phyloP scores from a whole-genome alignment of 2,329 filamentous ascomycete species.

The Pestalotiopsis sp. region DNA sequence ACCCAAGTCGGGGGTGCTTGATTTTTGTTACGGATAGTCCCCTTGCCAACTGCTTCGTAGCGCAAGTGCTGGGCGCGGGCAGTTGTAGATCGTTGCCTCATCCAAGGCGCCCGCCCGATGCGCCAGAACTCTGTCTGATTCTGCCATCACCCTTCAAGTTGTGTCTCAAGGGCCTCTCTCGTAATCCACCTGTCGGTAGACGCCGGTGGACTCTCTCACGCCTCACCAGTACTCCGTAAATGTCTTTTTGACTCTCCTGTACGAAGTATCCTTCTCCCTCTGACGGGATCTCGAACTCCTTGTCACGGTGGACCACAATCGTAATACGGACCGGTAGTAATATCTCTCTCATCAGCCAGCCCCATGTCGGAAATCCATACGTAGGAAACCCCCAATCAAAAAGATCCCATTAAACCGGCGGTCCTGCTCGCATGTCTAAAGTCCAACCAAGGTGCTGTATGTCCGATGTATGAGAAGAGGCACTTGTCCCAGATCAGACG shows the following conservation, averaged over 20 bases:
- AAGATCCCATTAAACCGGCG: conserved; percentile 3
- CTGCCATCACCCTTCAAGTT: not conserved
- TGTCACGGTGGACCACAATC: not conserved
- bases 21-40: not conserved
- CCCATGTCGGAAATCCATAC: not conserved
- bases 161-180: no score
- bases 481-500: not conserved
- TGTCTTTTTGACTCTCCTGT: no score
- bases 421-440: not conserved
- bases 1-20: not conserved
- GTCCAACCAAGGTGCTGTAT: not conserved
- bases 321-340: not conserved
- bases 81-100: not conserved
- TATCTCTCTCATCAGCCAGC: not conserved
- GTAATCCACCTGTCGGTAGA: no score
- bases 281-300: not conserved
- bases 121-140: not conserved
- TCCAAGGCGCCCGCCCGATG: not conserved
- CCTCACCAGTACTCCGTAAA: not conserved
- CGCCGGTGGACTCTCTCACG: not conserved
- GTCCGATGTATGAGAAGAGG: not conserved
- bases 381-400: not conserved
- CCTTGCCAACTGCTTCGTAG: not conserved
- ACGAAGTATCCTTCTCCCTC: not conserved
- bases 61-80: not conserved